Evolutionary conservation across 345 rosid genomes (phyloP), one percentile per base, ranked within the genome.

Genomic region (Eutrema japonicum): DNA sequence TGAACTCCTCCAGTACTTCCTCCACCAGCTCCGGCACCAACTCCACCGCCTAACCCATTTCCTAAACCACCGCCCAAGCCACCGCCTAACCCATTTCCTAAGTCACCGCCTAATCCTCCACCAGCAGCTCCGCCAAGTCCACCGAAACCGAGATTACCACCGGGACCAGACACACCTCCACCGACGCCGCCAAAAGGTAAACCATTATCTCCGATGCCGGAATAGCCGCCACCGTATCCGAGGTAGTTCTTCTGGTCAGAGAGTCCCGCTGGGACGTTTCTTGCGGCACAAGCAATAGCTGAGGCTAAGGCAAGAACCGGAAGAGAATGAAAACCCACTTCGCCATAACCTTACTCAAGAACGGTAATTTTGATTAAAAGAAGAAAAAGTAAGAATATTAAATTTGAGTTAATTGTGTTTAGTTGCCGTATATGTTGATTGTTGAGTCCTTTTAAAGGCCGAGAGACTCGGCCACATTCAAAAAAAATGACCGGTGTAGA

Each of bases 211-310:
- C 92, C 98, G 6, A 90, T 4, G 2, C 98, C 96, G 2, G 86
- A 59, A 60, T 14, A 77, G 45, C 93, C 96, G 4, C 96, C 96
- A 26, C 94, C 92, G n/a, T 82, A 92, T 12, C 83, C 68, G 32
- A 76, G 26, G 62, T 87, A 86, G 82, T 87, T 87, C 85, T 90
- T 93, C 68, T 87, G 86, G 82, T 93, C 96, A 45, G 74, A 78
- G 30, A 89, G 70, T 6, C 88, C 86, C 10, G 79, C 76, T 2
- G 87, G 91, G 48, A 46, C 66, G 18, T 50, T 79, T 60, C 88
- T 80, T 49, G 96, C 86, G n/a, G 50, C 84, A 35, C 64, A 61
- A 16, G 78, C 33, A 46, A 73, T 63, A 56, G 46, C 75, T 8
- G 72, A 79, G 6, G 67, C 76, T 61, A 84, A 60, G 29, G 85